Percentiles rank a stretch among this genome's conserved stretches.
Conservation (phyloP, 2,329 filamentous ascomycete genomes). For the Xylariaceae sp. region DNA sequence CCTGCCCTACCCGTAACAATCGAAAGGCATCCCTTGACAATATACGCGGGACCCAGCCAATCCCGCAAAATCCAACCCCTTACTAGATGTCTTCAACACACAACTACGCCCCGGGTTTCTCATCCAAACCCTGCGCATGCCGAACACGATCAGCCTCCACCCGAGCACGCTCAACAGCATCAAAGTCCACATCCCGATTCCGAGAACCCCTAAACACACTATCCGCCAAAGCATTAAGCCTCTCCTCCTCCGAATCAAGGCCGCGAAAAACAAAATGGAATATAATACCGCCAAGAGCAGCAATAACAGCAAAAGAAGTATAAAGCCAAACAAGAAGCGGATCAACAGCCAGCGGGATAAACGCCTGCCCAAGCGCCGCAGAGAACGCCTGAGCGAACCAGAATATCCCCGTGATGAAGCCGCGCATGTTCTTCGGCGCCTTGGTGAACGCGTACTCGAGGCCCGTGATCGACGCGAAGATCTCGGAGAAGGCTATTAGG, state of each 20-base stretch:
- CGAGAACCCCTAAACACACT: slow-evolving; percentile 31
- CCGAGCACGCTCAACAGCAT: slow-evolving; percentile 22
- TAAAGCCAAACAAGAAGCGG: slow-evolving; percentile 74
- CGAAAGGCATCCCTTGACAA: too few relatives aligned
- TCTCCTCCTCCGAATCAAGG: slow-evolving; percentile 62
- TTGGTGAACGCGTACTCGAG: slow-evolving; percentile 73
- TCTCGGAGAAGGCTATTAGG: slow-evolving; percentile 56
- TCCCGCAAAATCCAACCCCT: too few relatives aligned
- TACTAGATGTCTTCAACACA: too few relatives aligned
- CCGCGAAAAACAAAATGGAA: slow-evolving; percentile 67
- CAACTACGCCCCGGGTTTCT: slow-evolving; percentile 11
- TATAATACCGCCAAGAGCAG: slow-evolving; percentile 55
- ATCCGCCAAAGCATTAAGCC: slow-evolving; percentile 54
- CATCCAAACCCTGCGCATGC: too few relatives aligned
- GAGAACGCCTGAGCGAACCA: slow-evolving; percentile 57
- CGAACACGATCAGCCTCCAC: slow-evolving; percentile 27
- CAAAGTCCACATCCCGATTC: slow-evolving; percentile 28
- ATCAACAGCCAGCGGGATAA: slow-evolving; percentile 54
- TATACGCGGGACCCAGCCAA: too few relatives aligned
- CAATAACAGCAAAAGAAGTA: slow-evolving; percentile 59
- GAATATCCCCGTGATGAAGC: slow-evolving; percentile 56
- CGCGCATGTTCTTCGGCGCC: slow-evolving; percentile 65
- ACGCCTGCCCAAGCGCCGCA: slow-evolving; percentile 56
- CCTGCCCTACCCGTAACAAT: too few relatives aligned
- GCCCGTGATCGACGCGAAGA: slow-evolving; percentile 63